Evolutionary conservation across 768 basidiomycete genomes (phyloP).

Genomic region (Rhizopogon salebrosus): DNA sequence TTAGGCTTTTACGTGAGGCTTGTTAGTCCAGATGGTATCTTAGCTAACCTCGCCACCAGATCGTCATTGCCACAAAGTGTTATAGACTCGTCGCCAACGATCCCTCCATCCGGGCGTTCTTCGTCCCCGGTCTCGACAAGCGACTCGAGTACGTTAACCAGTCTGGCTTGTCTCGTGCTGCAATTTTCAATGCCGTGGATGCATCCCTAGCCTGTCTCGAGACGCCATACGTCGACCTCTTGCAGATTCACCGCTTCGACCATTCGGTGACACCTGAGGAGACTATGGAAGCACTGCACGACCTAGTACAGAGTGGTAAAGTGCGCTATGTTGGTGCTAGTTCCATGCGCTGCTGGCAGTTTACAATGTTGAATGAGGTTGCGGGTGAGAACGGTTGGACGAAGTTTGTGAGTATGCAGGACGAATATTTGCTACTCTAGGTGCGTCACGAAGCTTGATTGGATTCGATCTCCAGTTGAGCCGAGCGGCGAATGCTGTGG

Average conservation of each 20-base stretch:
- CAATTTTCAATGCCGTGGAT: constrained; percentile 33
- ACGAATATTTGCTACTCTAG: constrained; percentile 41
- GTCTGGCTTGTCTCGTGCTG: constrained; percentile 27
- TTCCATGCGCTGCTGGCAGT: constrained; percentile 43
- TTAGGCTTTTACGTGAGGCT: no score
- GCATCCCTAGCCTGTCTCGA: constrained; percentile 32
- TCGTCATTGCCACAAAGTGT: constrained; percentile 28
- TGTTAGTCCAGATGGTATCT: no score
- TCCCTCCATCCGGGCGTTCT: neutral
- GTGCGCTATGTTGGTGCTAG: no score
- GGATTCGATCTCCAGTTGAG: neutral
- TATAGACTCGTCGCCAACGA: constrained; percentile 11
- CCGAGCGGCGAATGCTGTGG: no score
- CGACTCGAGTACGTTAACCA: constrained; percentile 25
- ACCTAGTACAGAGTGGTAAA: constrained; percentile 44
- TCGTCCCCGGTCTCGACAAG: neutral
- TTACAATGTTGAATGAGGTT: constrained; percentile 38
- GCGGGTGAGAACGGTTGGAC: constrained; percentile 45
- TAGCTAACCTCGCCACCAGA: constrained; percentile 27
- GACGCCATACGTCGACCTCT: constrained; percentile 33
- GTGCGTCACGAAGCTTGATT: neutral
- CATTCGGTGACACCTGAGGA: constrained; percentile 31
- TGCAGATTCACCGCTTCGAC: constrained; percentile 44
- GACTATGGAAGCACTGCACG: constrained; percentile 47
- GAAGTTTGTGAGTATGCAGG: constrained; percentile 53